Percentiles rank a stretch among this genome's conserved stretches.
These are phyloP conservation scores for Eremochloa ophiuroides DNA, from an alignment of 176 grass and related monocot species.

Conservation along the genomic window DNA sequence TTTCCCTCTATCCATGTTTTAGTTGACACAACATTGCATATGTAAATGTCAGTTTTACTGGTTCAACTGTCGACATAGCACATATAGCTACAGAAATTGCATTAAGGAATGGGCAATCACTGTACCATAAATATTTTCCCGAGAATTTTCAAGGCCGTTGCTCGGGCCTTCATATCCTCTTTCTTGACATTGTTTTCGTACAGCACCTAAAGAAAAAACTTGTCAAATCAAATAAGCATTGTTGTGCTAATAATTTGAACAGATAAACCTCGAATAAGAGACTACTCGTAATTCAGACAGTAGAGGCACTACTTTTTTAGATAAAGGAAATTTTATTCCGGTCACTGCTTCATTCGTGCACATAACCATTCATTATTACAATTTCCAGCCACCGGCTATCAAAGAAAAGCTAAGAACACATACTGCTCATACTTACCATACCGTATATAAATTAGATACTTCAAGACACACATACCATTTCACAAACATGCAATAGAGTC, in stretches of 20 bases:
- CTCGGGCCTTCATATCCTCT: constrained; percentile 79
- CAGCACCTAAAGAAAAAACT: constrained; percentile 53
- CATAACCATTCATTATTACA: no score
- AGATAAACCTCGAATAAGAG: background rate
- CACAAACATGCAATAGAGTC: constrained; percentile 86
- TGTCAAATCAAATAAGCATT: background rate
- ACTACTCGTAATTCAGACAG: background rate
- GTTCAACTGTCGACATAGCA: background rate
- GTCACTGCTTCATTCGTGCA: no score
- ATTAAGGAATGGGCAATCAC: background rate
- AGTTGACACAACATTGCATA: constrained; percentile 11
- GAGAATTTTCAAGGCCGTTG: constrained; percentile 78
- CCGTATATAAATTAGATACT: background rate
- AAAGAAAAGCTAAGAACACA: background rate
- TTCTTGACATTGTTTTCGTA: constrained; percentile 88
- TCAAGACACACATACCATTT: constrained; percentile 63
- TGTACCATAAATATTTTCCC: constrained; percentile 88
- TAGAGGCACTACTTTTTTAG: background rate
- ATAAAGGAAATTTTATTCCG: background rate
- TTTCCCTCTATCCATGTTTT: constrained; percentile 57
- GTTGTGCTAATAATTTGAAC: background rate
- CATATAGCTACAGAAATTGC: background rate
- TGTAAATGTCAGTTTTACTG: background rate
- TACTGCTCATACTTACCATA: constrained; percentile 26
- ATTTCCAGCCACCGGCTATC: no score